Evolutionary conservation across 768 basidiomycete genomes (phyloP).

Genomic region (Lepiota venenata): DNA sequence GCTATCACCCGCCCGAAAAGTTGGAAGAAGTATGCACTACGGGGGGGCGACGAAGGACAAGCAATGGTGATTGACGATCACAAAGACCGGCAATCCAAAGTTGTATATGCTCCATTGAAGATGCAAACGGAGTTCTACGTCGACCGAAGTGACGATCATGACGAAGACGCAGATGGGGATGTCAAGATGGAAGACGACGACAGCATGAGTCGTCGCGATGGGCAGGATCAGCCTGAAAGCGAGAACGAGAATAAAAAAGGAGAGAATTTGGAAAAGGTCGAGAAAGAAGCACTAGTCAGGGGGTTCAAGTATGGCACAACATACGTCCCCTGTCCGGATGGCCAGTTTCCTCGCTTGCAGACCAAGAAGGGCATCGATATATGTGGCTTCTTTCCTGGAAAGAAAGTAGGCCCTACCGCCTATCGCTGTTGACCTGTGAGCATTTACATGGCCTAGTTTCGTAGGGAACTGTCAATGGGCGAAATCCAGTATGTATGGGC

Average conservation of each 20-base stretch:
- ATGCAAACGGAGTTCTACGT: constrained; percentile 57
- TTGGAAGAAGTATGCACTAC: constrained; percentile 72
- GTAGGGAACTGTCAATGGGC: constrained; percentile 77
- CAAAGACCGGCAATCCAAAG: constrained; percentile 27
- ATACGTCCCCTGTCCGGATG: constrained; percentile 83
- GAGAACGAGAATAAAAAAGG: constrained; percentile 31
- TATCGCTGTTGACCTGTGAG: neutral
- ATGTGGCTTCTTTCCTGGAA: constrained; percentile 71
- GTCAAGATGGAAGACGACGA: constrained; percentile 38
- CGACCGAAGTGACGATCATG: constrained; percentile 37
- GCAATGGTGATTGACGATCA: constrained; percentile 33
- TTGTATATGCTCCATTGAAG: constrained; percentile 38
- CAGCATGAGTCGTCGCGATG: constrained; percentile 24
- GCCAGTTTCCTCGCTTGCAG: constrained; percentile 70
- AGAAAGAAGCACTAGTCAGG: constrained; percentile 74
- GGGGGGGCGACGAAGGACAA: constrained; percentile 30
- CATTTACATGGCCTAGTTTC: constrained; percentile 49
- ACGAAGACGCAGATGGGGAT: constrained; percentile 37
- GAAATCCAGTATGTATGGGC: constrained; percentile 88
- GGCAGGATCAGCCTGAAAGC: constrained; percentile 20
- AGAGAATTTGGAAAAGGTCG: constrained; percentile 48
- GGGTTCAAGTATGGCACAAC: constrained; percentile 92
- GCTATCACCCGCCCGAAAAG: constrained; percentile 63
- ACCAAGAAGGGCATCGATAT: constrained; percentile 87
- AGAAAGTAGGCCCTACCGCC: constrained; percentile 46